Evolutionary conservation across 148 eudicot species (phyloP).

Genomic region (Pharnaceum exiguum): DNA sequence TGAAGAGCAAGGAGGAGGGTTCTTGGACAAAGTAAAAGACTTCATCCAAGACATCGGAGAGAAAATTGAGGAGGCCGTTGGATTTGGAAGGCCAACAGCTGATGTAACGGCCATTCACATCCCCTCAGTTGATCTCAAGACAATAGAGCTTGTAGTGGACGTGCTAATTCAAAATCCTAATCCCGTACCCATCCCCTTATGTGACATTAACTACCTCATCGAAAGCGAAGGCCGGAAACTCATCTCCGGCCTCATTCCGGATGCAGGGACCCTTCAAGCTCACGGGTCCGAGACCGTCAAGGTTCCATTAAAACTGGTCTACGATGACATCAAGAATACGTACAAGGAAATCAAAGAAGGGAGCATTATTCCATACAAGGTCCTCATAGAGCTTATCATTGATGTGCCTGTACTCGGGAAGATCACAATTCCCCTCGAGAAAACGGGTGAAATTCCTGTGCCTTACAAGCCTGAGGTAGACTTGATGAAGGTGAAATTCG

Average conservation of each 20-base stretch:
- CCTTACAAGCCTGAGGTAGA: constrained; percentile 20
- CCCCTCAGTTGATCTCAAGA: constrained; percentile 22
- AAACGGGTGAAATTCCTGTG: constrained; percentile 14
- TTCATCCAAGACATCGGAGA: constrained; percentile 31
- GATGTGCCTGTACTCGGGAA: background rate
- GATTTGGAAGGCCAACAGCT: constrained; percentile 32
- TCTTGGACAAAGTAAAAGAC: constrained; percentile 29
- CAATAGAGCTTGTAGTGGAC: constrained; percentile 23
- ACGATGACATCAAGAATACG: constrained; percentile 25
- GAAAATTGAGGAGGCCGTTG: constrained; percentile 23
- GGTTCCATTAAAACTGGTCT: constrained; percentile 25
- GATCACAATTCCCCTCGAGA: background rate
- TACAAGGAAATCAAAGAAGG: constrained; percentile 34
- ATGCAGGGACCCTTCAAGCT: constrained; percentile 29
- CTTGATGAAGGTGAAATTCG: constrained; percentile 8
- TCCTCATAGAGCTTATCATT: constrained; percentile 17
- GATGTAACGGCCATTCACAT: constrained; percentile 22
- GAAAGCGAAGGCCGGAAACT: constrained; percentile 33
- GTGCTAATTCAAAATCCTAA: constrained; percentile 26
- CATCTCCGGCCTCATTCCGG: constrained; percentile 27
- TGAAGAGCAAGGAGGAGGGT: constrained; percentile 16
- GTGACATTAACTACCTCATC: constrained; percentile 26
- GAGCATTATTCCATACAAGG: constrained; percentile 22
- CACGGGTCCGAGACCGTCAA: constrained; percentile 33
- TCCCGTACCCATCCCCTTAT: constrained; percentile 32